Evolutionary conservation across 768 basidiomycete genomes (phyloP).

Genomic region (Leccinellum luteum): DNA sequence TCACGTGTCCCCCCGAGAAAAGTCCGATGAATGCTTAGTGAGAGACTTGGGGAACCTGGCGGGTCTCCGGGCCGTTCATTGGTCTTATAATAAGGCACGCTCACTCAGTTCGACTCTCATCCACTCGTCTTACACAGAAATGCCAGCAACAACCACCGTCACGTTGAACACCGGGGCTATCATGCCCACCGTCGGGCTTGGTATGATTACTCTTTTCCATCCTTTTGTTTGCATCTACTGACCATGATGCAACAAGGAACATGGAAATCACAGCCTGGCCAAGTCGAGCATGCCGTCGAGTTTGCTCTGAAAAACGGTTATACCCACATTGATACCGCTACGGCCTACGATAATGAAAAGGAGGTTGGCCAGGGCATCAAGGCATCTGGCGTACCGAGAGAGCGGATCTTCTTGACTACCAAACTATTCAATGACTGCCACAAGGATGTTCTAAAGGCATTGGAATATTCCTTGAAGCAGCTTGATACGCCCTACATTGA

Average conservation of each 20-base stretch:
- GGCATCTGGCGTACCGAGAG: conserved; percentile 67
- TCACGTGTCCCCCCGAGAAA: background rate
- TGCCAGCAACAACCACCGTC: conserved; percentile 48
- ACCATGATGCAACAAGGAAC: conserved; percentile 46
- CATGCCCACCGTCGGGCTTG: conserved; percentile 74
- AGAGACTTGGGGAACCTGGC: background rate
- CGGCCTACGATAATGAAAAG: conserved; percentile 71
- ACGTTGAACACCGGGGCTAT: conserved; percentile 73
- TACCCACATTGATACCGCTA: conserved; percentile 68
- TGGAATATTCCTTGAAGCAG: conserved; percentile 61
- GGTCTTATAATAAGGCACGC: background rate
- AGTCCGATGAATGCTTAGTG: background rate
- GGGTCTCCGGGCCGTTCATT: background rate
- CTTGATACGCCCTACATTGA: conserved; percentile 79
- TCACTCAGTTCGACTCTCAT: background rate
- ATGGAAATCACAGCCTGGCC: conserved; percentile 71
- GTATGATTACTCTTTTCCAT: conserved; percentile 23
- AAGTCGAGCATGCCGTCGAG: conserved; percentile 74
- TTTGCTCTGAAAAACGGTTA: conserved; percentile 74
- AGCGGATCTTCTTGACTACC: conserved; percentile 77
- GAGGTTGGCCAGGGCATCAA: conserved; percentile 82
- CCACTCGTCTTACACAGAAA: background rate
- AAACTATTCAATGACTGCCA: conserved; percentile 69
- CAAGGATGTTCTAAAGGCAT: conserved; percentile 50
- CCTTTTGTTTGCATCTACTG: background rate